phyloP scores from a whole-genome alignment of 2,329 filamentous ascomycete genomes.

The Taxawa tesnikishii region DNA sequence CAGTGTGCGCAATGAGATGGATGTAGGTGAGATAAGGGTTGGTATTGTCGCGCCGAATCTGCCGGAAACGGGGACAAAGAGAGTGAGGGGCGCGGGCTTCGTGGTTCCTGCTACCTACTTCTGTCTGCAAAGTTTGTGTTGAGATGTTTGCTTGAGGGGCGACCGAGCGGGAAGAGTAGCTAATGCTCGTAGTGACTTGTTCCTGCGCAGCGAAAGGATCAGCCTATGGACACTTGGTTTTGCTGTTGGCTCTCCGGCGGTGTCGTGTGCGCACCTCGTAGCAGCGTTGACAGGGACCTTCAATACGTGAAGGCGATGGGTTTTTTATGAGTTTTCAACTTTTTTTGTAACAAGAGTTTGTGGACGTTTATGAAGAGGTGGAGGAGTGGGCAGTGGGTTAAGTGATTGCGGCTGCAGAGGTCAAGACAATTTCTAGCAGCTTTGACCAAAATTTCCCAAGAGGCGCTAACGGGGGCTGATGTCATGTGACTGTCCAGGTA shows the following conservation, averaged over 20 bases:
- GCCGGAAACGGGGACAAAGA: conserved; percentile 3
- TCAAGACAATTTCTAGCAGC: conserved; percentile 4
- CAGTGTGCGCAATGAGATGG: no score
- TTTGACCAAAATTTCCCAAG: no score
- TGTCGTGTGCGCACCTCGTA: conserved; percentile 7
- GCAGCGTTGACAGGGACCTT: conserved; percentile 3
- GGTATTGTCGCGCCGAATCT: background rate
- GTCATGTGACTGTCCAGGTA: conserved; percentile 4
- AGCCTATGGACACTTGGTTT: no score
- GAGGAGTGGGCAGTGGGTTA: conserved; percentile 10
- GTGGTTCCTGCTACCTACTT: no score
- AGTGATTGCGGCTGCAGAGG: conserved; percentile 5
- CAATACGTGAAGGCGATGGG: conserved; percentile 15
- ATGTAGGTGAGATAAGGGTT: no score
- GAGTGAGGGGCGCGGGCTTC: conserved; percentile 2
- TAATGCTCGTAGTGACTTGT: no score
- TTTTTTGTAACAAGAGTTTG: conserved; percentile 23
- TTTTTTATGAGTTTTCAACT: conserved; percentile 23
- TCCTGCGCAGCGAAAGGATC: no score
- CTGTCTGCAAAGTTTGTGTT: no score
- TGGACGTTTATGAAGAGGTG: conserved; percentile 21
- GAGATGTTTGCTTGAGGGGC: no score
- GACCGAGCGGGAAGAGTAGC: no score
- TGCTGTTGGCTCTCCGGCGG: no score
- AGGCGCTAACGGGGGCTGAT: conserved; percentile 1